Percentiles rank a stretch among this genome's conserved stretches.
phyloP scores from a whole-genome alignment of 2,329 filamentous ascomycete species.

The Aureobasidium sp. region DNA sequence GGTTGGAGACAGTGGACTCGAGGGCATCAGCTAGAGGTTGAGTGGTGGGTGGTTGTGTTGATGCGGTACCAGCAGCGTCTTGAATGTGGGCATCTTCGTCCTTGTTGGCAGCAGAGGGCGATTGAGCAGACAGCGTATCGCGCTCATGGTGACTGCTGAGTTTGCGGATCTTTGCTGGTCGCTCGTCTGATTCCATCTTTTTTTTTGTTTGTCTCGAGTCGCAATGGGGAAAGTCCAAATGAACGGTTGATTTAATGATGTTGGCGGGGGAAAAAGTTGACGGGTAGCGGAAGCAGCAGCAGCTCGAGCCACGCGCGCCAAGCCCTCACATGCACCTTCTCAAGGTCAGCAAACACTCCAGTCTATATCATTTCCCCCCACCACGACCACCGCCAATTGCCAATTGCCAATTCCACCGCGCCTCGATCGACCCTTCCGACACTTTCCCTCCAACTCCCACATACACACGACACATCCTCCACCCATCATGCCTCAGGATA shows the following conservation, averaged over 20 bases:
- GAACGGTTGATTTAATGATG: background rate
- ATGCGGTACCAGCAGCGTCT: conserved; percentile 14
- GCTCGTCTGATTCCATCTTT: conserved; percentile 61
- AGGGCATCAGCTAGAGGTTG: conserved; percentile 3
- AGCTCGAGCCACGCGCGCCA: conserved; percentile 7
- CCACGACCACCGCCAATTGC: background rate
- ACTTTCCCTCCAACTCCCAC: background rate
- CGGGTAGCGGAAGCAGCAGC: background rate
- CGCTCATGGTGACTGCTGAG: conserved; percentile 44
- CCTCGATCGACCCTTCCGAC: background rate
- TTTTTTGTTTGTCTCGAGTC: too few species aligned
- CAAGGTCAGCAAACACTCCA: conserved; percentile 5
- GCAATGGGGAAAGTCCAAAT: background rate
- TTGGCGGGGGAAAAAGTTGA: conserved; percentile 3
- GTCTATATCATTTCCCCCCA: background rate
- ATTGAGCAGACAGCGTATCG: background rate
- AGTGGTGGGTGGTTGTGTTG: conserved; percentile 1
- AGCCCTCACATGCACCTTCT: background rate
- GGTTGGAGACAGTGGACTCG: background rate
- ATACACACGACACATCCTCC: conserved; percentile 15
- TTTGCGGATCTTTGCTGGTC: conserved; percentile 63
- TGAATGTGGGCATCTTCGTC: background rate
- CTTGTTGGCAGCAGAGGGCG: background rate
- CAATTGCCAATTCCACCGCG: background rate
- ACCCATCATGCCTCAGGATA: conserved; percentile 91